Percentiles rank a stretch among this genome's conserved stretches.
Evolutionary conservation across 2,329 filamentous ascomycete species (phyloP).

Genomic region (Trichoderma afroharzianum): DNA sequence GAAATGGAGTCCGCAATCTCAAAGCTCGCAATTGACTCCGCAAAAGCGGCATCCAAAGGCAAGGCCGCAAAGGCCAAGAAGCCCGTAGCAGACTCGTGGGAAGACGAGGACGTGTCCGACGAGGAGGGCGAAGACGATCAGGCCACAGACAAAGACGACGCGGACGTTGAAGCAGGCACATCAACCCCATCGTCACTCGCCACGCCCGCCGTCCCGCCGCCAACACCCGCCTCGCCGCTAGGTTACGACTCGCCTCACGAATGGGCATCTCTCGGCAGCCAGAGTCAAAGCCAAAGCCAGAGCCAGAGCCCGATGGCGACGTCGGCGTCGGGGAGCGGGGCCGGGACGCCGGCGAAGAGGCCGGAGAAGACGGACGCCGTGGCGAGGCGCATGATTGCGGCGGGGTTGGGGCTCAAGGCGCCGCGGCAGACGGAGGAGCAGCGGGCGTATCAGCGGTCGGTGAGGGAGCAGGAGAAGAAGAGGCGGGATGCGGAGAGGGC

Average conservation of each 20-base stretch:
- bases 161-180: background rate
- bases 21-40: slow-evolving; percentile 30
- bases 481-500: slow-evolving; percentile 68
- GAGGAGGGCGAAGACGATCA: slow-evolving; percentile 17
- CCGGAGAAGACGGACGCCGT: slow-evolving; percentile 95
- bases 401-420: slow-evolving; percentile 75
- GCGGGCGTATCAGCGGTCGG: slow-evolving; percentile 75
- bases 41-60: slow-evolving; percentile 19
- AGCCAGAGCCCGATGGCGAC: background rate
- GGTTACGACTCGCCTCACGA: slow-evolving; percentile 22
- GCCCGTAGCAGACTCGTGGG: slow-evolving; percentile 43
- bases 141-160: slow-evolving; percentile 26
- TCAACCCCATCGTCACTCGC: background rate
- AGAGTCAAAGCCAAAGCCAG: background rate
- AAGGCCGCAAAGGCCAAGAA: slow-evolving; percentile 27
- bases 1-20: slow-evolving; percentile 30
- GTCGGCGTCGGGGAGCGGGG: slow-evolving; percentile 1
- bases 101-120: slow-evolving; percentile 55
- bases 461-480: slow-evolving; percentile 81
- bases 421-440: slow-evolving; percentile 86
- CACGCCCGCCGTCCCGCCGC: background rate
- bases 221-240: background rate
- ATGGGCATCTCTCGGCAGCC: slow-evolving; percentile 1
- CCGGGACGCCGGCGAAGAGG: slow-evolving; percentile 35
- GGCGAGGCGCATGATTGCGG: slow-evolving; percentile 84